Conservation (phyloP, 2,329 filamentous ascomycete species). For the Beauveria asiatica region DNA sequence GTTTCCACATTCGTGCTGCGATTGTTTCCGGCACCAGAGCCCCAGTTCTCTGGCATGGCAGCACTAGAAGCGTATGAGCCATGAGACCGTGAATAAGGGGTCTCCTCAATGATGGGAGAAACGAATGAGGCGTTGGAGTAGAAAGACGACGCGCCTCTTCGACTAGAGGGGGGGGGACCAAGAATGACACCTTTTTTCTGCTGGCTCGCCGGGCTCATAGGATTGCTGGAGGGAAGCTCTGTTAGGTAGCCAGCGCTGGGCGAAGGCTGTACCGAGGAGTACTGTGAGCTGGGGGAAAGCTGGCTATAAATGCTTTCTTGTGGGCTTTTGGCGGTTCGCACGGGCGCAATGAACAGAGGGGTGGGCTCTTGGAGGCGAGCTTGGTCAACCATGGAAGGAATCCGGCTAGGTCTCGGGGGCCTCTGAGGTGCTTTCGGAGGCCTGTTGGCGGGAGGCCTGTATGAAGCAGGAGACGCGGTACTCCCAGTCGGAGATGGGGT, state of each 20-base stretch:
- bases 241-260: conserved; percentile 42
- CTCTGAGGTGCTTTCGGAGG: conserved; percentile 44
- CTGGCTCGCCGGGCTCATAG: conserved; percentile 18
- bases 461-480: conserved; percentile 30
- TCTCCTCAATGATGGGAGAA: conserved; percentile 69
- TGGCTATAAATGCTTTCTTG: conserved; percentile 22
- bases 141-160: conserved; percentile 54
- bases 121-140: conserved; percentile 60
- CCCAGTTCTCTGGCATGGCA: conserved; percentile 63
- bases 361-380: conserved; percentile 48
- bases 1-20: conserved; percentile 40
- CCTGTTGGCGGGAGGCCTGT: conserved; percentile 42
- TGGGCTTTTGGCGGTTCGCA: conserved; percentile 25
- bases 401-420: conserved; percentile 50
- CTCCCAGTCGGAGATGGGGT: conserved; percentile 27
- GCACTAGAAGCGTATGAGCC: conserved; percentile 64
- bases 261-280: conserved; percentile 29
- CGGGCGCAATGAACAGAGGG: conserved; percentile 35
- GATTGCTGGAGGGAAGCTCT: conserved; percentile 43
- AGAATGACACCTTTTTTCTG: conserved; percentile 43
- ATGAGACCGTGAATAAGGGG: conserved; percentile 46
- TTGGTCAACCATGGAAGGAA: conserved; percentile 50
- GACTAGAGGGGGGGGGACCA: conserved; percentile 52
- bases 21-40: conserved; percentile 31
- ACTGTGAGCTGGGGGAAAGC: not conserved